Evolutionary conservation across 345 rosid species (phyloP), one percentile per base, ranked within the genome.

Genomic region (Syzygium oleosum): DNA sequence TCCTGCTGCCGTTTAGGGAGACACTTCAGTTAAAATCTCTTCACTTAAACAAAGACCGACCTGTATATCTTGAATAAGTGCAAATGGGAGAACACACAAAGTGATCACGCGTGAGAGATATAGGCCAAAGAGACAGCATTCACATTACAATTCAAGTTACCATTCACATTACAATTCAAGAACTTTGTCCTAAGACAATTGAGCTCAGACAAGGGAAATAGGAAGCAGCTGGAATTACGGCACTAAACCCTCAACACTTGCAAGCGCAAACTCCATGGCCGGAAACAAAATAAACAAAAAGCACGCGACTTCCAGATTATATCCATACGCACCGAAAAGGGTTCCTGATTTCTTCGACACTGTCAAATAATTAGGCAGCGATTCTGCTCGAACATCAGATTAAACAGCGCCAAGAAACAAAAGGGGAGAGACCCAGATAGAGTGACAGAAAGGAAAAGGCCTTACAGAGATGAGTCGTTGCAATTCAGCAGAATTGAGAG

Each of bases 381-480:
- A 59, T 58, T 59, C 41, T 73, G 49, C 25, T 22, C 49, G 49
- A 85, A 43, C 38, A 85, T 29, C 16, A 38, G 85, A 38, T 17
- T 17, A 31, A 23, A 41, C 25, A 23, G 52, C 87, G 7, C 7
- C 51, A 9, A 46, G 10, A 56, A 49, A 38, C 68, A 11, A 31
- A 51, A 73, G 34, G 52, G 85, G 52, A 87, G 51, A 6, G 56
- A 54, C 84, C 77, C 51, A 80, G 73, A 87, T 16, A 22, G 38
- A 34, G 52, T 29, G 2, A 51, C 27, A 84, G 49, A 87, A 25
- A 85, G 43, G 59, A 56, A 87, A n/a, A 51, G 51, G 49, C 46
- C 94, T 88, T 91, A 96, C 98, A 43, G 55, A 88, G 87, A 96
- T 92, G 65, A 95, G 92, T 49, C 89, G 93, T 89, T 94, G 92